Evolutionary conservation across 2,329 filamentous ascomycete genomes (phyloP).

Genomic region (Sporothrix euskadiensis): DNA sequence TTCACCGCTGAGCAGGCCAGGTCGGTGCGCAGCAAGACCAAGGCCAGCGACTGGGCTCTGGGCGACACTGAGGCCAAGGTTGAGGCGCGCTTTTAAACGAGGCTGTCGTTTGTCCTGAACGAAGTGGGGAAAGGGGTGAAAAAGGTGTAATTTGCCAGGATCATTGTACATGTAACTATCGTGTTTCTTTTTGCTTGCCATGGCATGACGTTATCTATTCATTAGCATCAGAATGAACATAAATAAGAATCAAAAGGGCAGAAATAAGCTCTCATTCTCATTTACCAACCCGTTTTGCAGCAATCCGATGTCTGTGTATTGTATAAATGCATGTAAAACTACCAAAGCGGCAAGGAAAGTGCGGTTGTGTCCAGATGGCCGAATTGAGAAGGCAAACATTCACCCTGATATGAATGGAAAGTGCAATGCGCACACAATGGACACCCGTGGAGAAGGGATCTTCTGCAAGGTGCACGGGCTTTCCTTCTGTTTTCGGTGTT

Average conservation of each 20-base stretch:
- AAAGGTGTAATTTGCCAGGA: conserved; percentile 5
- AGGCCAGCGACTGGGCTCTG: conserved; percentile 71
- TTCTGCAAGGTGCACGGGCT: background rate
- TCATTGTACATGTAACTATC: conserved; percentile 8
- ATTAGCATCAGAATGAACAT: conserved; percentile 12
- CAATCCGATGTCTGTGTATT: background rate
- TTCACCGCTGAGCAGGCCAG: conserved; percentile 77
- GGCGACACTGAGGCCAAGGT: conserved; percentile 74
- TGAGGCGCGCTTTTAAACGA: conserved; percentile 45
- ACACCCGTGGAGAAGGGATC: background rate
- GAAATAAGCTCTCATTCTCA: background rate
- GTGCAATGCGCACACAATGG: conserved; percentile 4
- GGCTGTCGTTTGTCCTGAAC: too few species aligned
- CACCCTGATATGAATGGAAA: conserved; percentile 1
- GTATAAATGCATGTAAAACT: background rate
- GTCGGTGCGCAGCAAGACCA: conserved; percentile 68
- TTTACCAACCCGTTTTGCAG: background rate
- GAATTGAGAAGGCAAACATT: background rate
- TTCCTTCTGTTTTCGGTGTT: background rate
- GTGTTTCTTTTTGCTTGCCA: conserved; percentile 13
- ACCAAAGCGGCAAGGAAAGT: background rate
- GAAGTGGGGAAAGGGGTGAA: background rate
- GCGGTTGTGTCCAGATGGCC: background rate
- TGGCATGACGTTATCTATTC: background rate
- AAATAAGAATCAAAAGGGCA: background rate